phyloP scores from a whole-genome alignment of 2,329 filamentous ascomycete species.

The Pseudogymnoascus verrucosus region DNA sequence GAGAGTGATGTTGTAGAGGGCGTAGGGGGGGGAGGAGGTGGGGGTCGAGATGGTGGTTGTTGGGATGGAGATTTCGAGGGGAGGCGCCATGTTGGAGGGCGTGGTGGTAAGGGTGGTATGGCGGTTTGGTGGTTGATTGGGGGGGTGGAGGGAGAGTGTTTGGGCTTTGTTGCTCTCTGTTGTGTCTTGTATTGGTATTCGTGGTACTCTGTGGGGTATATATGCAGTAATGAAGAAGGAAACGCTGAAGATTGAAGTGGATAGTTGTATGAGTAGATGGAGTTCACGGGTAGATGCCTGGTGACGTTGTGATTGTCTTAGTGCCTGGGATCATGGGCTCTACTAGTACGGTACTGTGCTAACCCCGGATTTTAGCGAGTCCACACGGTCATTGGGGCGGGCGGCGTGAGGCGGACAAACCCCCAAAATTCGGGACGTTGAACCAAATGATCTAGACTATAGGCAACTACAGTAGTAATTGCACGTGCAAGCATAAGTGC shows the following conservation, averaged over 20 bases:
- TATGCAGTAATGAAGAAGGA: not conserved
- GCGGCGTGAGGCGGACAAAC: not conserved
- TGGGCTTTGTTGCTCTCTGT: not conserved
- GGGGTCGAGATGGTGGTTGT: constrained; percentile 49
- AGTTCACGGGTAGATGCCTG: not conserved
- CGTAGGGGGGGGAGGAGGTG: constrained; percentile 52
- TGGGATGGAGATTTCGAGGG: constrained; percentile 59
- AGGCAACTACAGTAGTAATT: not conserved
- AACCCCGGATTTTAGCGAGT: not conserved
- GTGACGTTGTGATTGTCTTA: constrained; percentile 4
- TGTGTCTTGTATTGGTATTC: not conserved
- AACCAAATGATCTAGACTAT: not conserved
- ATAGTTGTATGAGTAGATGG: not conserved
- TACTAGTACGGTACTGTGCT: not conserved
- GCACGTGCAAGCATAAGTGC: not conserved
- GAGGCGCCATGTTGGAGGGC: constrained; percentile 46
- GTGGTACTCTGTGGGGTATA: not conserved
- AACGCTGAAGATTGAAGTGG: not conserved
- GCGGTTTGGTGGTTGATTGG: not conserved
- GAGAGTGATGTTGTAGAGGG: constrained; percentile 70
- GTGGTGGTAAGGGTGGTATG: not conserved
- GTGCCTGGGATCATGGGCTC: not conserved
- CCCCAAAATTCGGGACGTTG: not conserved
- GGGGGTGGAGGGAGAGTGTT: not conserved
- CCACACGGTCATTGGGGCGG: not conserved